Percentiles rank a stretch among this genome's conserved stretches.
phyloP scores from a whole-genome alignment of 345 rosid genomes.

The Syzygium grande region DNA sequence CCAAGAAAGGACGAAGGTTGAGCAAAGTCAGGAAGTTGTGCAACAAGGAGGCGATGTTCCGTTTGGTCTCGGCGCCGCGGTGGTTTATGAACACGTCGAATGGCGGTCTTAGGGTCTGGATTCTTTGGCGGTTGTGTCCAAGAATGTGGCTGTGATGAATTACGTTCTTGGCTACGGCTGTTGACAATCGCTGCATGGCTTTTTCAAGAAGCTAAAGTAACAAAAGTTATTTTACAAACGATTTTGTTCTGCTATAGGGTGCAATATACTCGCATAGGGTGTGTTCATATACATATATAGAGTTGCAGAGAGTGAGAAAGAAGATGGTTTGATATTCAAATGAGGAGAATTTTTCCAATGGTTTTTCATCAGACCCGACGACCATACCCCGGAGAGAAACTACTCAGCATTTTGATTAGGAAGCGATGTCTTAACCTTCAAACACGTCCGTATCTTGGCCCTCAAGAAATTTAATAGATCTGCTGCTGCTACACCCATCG shows the following conservation, averaged over 20 bases:
- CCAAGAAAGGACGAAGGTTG: constrained; percentile 47
- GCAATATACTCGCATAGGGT: background rate
- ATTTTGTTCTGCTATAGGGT: background rate
- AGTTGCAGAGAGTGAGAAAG: background rate
- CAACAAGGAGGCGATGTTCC: constrained; percentile 57
- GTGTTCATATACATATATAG: background rate
- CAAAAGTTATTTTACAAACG: background rate
- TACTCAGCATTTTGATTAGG: constrained; percentile 2
- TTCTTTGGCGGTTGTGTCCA: background rate
- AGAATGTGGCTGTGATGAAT: background rate
- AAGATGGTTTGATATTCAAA: background rate
- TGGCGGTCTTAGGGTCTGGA: constrained; percentile 1
- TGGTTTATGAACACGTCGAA: constrained; percentile 82
- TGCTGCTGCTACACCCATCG: background rate
- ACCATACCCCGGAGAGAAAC: background rate
- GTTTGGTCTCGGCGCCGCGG: constrained; percentile 69
- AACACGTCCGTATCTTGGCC: background rate
- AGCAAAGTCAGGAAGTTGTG: constrained; percentile 35
- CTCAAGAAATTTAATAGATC: background rate
- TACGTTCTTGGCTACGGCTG: background rate
- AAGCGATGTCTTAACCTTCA: background rate
- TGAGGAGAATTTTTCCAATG: background rate
- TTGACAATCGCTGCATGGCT: constrained; percentile 47
- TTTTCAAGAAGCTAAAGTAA: background rate
- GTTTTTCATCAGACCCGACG: background rate